A percentile compares a stretch with the other conserved stretches of the same genome.
phyloP scores from a whole-genome alignment of 257 asterid species.

The Solanum clarkiae region DNA sequence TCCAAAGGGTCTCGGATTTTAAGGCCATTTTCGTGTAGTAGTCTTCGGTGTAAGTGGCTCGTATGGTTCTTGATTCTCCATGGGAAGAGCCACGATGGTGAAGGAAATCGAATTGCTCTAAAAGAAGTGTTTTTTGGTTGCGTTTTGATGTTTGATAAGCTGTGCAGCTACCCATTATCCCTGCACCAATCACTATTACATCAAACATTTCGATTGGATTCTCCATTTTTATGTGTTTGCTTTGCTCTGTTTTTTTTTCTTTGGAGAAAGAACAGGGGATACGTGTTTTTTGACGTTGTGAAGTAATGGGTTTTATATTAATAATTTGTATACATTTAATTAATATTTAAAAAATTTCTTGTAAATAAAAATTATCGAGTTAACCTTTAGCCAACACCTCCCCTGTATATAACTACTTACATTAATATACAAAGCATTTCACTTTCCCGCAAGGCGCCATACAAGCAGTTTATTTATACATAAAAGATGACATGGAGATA shows the following conservation, averaged over 20 bases:
- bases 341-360: too few species aligned
- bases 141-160: slow-evolving; percentile 72
- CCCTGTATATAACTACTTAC: too few species aligned
- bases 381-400: too few species aligned
- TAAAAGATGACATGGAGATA: too few species aligned
- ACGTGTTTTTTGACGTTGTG: not conserved
- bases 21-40: slow-evolving; percentile 60
- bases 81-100: slow-evolving; percentile 98
- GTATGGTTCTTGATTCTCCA: slow-evolving; percentile 90
- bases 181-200: slow-evolving; percentile 79
- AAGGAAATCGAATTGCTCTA: slow-evolving; percentile 92
- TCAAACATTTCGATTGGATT: slow-evolving; percentile 29
- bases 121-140: slow-evolving; percentile 55
- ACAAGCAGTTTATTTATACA: too few species aligned
- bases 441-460: too few species aligned
- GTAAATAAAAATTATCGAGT: too few species aligned
- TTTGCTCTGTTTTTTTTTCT: not conserved
- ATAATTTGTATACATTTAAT: too few species aligned
- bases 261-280: not conserved
- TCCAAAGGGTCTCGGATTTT: slow-evolving; percentile 52
- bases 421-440: too few species aligned
- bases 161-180: slow-evolving; percentile 87
- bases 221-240: slow-evolving; percentile 15
- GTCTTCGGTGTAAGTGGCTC: slow-evolving; percentile 77
- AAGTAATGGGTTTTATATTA: not conserved